A percentile compares a stretch with the other conserved stretches of the same genome.
Evolutionary conservation across 495 filamentous ascomycete species (phyloP).

Genomic region (Aspergillus ellipticus): DNA sequence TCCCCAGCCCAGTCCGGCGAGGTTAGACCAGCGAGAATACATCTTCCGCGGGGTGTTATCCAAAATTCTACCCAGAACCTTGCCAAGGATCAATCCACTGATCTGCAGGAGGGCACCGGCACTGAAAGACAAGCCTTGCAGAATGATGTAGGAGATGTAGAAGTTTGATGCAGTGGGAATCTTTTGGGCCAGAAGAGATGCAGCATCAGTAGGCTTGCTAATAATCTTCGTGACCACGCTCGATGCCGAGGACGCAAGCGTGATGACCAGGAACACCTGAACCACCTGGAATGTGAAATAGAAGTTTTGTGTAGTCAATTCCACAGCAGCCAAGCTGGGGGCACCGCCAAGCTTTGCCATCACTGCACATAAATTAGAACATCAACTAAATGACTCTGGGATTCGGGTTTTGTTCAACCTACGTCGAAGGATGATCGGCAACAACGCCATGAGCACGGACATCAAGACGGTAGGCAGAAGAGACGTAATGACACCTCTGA

Average conservation of each 20-base stretch:
- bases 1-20: constrained; percentile 75
- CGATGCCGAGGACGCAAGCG: constrained; percentile 65
- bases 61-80: constrained; percentile 69
- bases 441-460: constrained; percentile 81
- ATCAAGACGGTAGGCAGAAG: constrained; percentile 78
- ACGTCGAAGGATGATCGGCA: constrained; percentile 82
- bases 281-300: constrained; percentile 96
- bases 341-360: constrained; percentile 77
- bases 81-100: constrained; percentile 71
- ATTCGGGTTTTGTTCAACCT: constrained; percentile 22
- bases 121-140: constrained; percentile 86
- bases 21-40: constrained; percentile 61
- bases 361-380: constrained; percentile 32
- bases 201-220: constrained; percentile 54
- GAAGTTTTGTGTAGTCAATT: constrained; percentile 83
- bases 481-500: constrained; percentile 81
- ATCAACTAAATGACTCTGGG: background rate
- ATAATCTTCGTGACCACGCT: constrained; percentile 57
- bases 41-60: constrained; percentile 72
- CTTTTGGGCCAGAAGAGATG: constrained; percentile 65
- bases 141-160: constrained; percentile 91
- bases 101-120: constrained; percentile 73
- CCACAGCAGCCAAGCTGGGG: constrained; percentile 71
- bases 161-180: constrained; percentile 86
- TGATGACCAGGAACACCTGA: constrained; percentile 90